phyloP scores from a whole-genome alignment of 2,329 filamentous ascomycete species.

The Fusarium sublunatum region DNA sequence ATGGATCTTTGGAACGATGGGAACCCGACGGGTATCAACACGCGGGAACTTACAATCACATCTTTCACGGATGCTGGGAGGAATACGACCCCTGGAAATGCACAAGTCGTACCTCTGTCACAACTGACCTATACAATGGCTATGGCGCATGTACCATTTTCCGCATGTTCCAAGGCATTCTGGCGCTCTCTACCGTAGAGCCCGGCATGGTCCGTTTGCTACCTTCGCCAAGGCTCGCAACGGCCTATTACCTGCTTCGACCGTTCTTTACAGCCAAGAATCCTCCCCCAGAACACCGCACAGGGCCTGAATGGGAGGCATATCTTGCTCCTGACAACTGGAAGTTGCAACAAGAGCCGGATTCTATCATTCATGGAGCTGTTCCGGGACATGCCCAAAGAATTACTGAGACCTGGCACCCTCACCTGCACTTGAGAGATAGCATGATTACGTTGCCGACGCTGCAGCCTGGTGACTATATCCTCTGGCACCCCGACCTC shows the following conservation, averaged over 20 bases:
- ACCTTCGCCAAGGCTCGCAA: constrained; percentile 78
- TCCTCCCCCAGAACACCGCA: constrained; percentile 54
- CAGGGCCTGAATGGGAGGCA: constrained; percentile 60
- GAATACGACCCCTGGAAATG: constrained; percentile 68
- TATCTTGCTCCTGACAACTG: constrained; percentile 62
- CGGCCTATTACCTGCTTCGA: constrained; percentile 78
- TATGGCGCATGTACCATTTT: constrained; percentile 68
- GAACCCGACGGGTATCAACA: constrained; percentile 74
- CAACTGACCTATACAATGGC: constrained; percentile 68
- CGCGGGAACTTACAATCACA: constrained; percentile 64
- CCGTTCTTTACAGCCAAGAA: constrained; percentile 64
- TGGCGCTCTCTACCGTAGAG: constrained; percentile 65
- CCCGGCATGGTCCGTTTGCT: constrained; percentile 78
- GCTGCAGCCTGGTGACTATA: constrained; percentile 66
- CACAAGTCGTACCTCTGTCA: constrained; percentile 63
- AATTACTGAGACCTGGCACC: constrained; percentile 68
- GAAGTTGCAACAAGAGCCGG: constrained; percentile 60
- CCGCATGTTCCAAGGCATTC: constrained; percentile 68
- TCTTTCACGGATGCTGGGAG: constrained; percentile 67
- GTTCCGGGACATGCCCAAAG: constrained; percentile 69
- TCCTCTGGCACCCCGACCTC: constrained; percentile 69
- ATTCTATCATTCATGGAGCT: constrained; percentile 68
- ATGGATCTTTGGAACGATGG: constrained; percentile 78
- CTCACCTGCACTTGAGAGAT: constrained; percentile 63
- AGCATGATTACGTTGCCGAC: constrained; percentile 67